Evolutionary conservation across 495 filamentous ascomycete genomes (phyloP), one percentile per base, ranked within the genome.

Genomic region (Penicillium lagena): DNA sequence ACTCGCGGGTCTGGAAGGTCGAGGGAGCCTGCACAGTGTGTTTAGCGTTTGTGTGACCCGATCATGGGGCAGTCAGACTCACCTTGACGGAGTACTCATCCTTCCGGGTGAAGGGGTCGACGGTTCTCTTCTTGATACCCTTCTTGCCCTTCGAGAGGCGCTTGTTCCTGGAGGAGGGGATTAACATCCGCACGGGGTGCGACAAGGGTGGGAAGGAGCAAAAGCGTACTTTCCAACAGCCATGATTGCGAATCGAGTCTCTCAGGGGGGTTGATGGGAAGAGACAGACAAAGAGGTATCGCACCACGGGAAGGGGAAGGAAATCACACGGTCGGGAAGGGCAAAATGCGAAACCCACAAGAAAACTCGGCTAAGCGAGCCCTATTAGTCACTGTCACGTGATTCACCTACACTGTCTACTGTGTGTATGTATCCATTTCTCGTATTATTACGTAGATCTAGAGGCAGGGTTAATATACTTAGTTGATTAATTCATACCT

Each of bases 91-190:
- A 86, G 77, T 89, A 98, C 86, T 95, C 96, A 71, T 97, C 91
- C 80, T 98, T 98, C 62, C 90, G 83, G 63, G 90, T 77, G 77
- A 98, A 98, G 57, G 93, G 94, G 69, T 98, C 93, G 66, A 89
- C 83, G 45, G 87, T 83, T 75, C 87, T 90, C 93, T 98, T 98
- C 88, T 98, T 98, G 63, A 98, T 82, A 69, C 93, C 93, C 83
- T 98, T 98, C 88, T 98, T 98, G 78, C 93, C 94, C 80, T 98
- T 98, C 40, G 93, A 97, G 77, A 98, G 82, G 72, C 93, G 87
- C 89, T 98, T 97, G 81, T 98, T 98, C 86, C 94, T 98, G 63
- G 12, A 29, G 49, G 43, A 50, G 29, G 28, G 60, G 34, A 43
- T 58, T 46, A 54, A 41, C 45, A 7, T 38, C 35, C 28, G 12